Evolutionary conservation across 768 basidiomycete species (phyloP).

Genomic region (Suillus subluteus): DNA sequence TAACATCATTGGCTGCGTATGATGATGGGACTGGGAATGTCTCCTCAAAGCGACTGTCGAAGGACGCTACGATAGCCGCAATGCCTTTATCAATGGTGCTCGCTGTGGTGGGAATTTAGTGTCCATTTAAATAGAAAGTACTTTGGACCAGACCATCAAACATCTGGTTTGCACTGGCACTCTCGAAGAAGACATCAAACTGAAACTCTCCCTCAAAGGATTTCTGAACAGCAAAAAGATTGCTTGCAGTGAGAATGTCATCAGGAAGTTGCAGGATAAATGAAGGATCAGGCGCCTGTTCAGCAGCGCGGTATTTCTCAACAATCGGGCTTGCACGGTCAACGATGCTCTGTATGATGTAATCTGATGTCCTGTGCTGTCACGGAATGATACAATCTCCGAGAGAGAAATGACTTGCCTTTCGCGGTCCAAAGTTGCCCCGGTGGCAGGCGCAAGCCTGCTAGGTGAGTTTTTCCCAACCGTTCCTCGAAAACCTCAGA

Average conservation of each 20-base stretch:
- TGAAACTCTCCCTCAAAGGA: constrained; percentile 82
- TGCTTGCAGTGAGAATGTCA: constrained; percentile 70
- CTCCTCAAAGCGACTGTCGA: constrained; percentile 65
- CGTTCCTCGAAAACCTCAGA: constrained; percentile 59
- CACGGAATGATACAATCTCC: not conserved
- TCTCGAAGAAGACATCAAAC: constrained; percentile 90
- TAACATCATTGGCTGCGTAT: constrained; percentile 49
- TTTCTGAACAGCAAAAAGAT: constrained; percentile 88
- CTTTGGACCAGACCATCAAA: constrained; percentile 56
- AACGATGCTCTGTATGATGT: constrained; percentile 63
- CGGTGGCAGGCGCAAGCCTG: constrained; percentile 61
- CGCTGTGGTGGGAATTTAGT: constrained; percentile 43
- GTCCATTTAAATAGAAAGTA: not conserved
- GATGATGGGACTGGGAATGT: constrained; percentile 71
- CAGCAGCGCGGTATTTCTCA: constrained; percentile 51
- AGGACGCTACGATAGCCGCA: constrained; percentile 61
- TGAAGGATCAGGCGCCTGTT: constrained; percentile 74
- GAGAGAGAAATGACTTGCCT: constrained; percentile 47
- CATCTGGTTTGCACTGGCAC: constrained; percentile 64
- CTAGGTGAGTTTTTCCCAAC: constrained; percentile 71
- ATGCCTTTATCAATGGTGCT: constrained; percentile 70
- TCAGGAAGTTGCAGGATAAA: constrained; percentile 78
- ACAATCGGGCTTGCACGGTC: constrained; percentile 58
- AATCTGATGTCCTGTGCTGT: constrained; percentile 44
- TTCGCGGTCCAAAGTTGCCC: constrained; percentile 86